These are phyloP conservation scores for Metschnikowia proteae DNA, from an alignment of 805 yeast genomes.

Conservation along the genomic window DNA sequence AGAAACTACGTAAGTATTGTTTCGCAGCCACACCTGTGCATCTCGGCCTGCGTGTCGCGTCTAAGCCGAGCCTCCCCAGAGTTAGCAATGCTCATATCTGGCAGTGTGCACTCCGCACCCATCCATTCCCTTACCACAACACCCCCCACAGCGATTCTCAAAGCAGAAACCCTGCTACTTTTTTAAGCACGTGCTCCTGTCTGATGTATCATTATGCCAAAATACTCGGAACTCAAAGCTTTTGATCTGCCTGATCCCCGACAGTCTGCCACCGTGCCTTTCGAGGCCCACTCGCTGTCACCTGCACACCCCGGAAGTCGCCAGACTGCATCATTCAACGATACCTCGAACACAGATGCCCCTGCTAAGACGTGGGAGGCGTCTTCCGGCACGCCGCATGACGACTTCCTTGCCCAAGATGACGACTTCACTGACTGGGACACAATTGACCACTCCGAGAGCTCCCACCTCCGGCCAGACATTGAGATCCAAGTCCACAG, in stretches of 20 bases:
- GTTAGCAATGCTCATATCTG: neutral
- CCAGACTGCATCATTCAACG: neutral
- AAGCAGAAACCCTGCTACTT: neutral
- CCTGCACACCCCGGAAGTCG: neutral
- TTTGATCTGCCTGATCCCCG: neutral
- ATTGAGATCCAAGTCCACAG: conserved; percentile 3
- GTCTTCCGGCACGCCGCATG: neutral
- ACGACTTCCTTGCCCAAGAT: conserved; percentile 2
- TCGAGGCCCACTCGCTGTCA: no score
- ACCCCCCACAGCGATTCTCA: neutral
- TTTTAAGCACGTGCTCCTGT: neutral
- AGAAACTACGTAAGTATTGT: neutral
- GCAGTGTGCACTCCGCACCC: neutral
- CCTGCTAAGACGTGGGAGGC: neutral
- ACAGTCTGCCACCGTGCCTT: neutral
- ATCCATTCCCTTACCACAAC: neutral
- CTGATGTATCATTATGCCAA: neutral
- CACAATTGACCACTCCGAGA: conserved; percentile 11
- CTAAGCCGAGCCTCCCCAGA: neutral
- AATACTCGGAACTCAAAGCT: neutral
- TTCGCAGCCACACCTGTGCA: conserved; percentile 6
- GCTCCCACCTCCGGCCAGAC: conserved; percentile 8
- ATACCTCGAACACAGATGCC: neutral
- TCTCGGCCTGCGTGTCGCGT: neutral
- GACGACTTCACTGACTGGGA: conserved; percentile 17